Evolutionary conservation across 306 rosid genomes (phyloP), one percentile per base, ranked within the genome.

Genomic region (Luffa acutangula): DNA sequence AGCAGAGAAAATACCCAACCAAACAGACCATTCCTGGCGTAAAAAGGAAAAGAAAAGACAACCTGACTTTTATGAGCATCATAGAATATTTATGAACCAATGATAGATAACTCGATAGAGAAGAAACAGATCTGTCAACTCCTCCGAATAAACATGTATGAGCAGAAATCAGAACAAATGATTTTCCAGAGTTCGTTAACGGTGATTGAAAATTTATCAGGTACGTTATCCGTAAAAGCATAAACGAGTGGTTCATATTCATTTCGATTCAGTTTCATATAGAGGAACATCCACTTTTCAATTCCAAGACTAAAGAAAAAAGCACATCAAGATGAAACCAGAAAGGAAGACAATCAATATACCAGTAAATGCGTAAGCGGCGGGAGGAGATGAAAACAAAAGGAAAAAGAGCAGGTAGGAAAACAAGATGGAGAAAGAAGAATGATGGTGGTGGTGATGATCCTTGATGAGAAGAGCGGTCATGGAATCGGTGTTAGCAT

Each of bases 311-410:
- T 8, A 2, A 6, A 34, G 66, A 20, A 9, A 53, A 20, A 4
- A 34, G 31, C 46, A 5, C 20, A 33, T 17, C 3, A 64, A 4
- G 0, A 36, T 4, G 53, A 42, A 45, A 1, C 5, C 25, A 17
- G 1, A 3, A 13, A 59, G 13, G 41, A 31, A 56, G 72, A 63
- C 7, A 20, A 3, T 6, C 21, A 54, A 36, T 15, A 81, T 86
- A 90, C 93, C 93, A 60, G 87, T 82, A 39, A 85, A 77, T 5
- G 48, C 56, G 72, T 82, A 81, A 81, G 86, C 80, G 31, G 73
- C 72, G 1, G 91, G 77, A 81, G 83, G 79, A 18, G 82, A 48
- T 0, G 83, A 86, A 7, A 80, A 17, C 43, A 85, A 36, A 49
- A 78, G 79, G 63, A 17, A 85, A 15, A 83, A 78, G 58, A 85